Percentiles rank a stretch among this genome's conserved stretches.
Conservation (phyloP, 495 filamentous ascomycete species). For the Penicillium angulare region DNA sequence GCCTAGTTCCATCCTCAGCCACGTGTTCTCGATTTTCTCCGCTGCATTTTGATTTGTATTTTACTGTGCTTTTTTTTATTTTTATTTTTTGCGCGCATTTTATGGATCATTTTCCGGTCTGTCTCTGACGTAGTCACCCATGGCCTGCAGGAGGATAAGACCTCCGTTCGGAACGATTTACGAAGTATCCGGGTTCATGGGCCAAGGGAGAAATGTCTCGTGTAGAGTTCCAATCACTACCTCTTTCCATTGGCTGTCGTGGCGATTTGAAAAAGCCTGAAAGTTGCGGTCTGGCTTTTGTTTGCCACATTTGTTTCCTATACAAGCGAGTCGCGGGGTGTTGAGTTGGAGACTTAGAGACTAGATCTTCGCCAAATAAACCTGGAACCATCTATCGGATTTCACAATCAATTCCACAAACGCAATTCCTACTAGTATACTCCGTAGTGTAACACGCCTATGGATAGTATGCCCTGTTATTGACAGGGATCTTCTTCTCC, state of each 20-base stretch:
- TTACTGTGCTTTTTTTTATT: not conserved
- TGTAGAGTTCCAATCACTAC: not conserved
- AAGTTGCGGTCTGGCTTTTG: slow-evolving; percentile 24
- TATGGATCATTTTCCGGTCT: not conserved
- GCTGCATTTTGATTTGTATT: not conserved
- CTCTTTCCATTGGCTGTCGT: not conserved
- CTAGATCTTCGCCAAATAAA: not conserved
- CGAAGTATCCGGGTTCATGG: not conserved
- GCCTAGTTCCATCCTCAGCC: slow-evolving; percentile 13
- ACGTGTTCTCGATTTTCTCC: slow-evolving; percentile 9
- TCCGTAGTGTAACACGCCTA: not conserved
- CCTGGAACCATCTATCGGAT: not conserved
- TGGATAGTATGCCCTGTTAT: slow-evolving; percentile 3
- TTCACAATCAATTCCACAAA: not conserved
- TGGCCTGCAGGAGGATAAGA: not conserved
- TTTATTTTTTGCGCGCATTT: not conserved
- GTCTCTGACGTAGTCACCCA: slow-evolving; percentile 1
- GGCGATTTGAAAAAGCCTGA: slow-evolving; percentile 9
- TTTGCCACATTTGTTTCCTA: slow-evolving; percentile 17
- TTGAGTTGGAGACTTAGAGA: not conserved
- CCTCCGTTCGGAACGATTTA: not conserved
- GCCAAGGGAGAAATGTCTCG: not conserved
- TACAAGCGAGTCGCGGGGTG: not conserved
- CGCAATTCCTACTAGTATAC: not conserved
- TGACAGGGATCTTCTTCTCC: too few species aligned